Conservation (phyloP, 2,329 filamentous ascomycete species). For the Achaetomium macrosporum region DNA sequence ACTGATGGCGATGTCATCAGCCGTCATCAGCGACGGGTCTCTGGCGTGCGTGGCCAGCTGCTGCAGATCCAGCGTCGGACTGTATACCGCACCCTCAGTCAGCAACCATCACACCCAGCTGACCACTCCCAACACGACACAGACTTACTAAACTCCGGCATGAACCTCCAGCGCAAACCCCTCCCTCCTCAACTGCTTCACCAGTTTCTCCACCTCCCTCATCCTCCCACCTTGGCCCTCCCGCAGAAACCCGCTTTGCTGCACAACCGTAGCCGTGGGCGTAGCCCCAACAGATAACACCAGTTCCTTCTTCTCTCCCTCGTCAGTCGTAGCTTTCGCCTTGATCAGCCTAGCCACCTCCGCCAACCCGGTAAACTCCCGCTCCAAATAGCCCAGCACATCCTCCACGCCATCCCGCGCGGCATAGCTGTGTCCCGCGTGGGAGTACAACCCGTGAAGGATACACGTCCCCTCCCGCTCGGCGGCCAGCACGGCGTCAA, state of each 20-base stretch:
- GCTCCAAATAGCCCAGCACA: constrained; percentile 52
- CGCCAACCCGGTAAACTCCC: constrained; percentile 53
- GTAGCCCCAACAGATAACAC: constrained; percentile 70
- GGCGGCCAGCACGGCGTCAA: constrained; percentile 40
- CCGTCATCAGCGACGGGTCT: constrained; percentile 37
- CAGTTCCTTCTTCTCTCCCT: constrained; percentile 29
- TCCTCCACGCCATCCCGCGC: constrained; percentile 47
- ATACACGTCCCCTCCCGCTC: constrained; percentile 33
- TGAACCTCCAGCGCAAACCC: constrained; percentile 22
- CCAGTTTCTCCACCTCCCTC: constrained; percentile 24
- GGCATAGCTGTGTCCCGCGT: constrained; percentile 67
- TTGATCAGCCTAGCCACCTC: constrained; percentile 39
- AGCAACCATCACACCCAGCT: neutral
- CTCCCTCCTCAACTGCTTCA: constrained; percentile 34
- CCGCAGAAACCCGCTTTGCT: constrained; percentile 39
- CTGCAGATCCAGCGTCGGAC: constrained; percentile 70
- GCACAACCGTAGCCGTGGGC: constrained; percentile 62
- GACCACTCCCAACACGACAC: neutral
- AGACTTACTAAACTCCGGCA: constrained; percentile 25
- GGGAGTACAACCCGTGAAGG: constrained; percentile 64
- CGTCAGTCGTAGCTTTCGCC: constrained; percentile 20
- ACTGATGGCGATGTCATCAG: constrained; percentile 57
- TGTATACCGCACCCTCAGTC: constrained; percentile 41
- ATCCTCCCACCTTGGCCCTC: constrained; percentile 23
- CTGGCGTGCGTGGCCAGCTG: constrained; percentile 66